Evolutionary conservation across 768 basidiomycete genomes (phyloP).

Genomic region (Russula dissimulans): DNA sequence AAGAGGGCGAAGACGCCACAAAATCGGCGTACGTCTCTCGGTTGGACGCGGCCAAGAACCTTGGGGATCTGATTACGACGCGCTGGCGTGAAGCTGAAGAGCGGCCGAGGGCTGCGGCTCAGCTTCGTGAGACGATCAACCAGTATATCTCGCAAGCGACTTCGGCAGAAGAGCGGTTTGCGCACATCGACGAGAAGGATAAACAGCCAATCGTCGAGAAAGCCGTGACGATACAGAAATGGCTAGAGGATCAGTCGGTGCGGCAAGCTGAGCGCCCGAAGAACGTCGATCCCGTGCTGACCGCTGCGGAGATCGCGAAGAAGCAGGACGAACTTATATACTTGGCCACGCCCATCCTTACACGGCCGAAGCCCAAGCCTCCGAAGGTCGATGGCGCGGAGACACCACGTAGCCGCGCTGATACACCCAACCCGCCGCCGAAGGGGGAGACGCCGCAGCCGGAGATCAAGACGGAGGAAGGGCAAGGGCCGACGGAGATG

Average conservation of each 20-base stretch:
- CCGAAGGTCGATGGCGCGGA: slow-evolving; percentile 57
- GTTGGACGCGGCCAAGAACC: slow-evolving; percentile 71
- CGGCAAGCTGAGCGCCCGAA: slow-evolving; percentile 84
- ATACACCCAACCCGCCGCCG: slow-evolving; percentile 41
- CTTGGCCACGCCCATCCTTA: slow-evolving; percentile 83
- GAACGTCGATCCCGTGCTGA: slow-evolving; percentile 81
- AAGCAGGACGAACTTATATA: slow-evolving; percentile 89
- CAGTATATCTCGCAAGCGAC: slow-evolving; percentile 77
- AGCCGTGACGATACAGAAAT: slow-evolving; percentile 83
- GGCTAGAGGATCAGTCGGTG: slow-evolving; percentile 89
- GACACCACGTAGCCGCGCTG: slow-evolving; percentile 59
- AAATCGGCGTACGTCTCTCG: slow-evolving; percentile 90
- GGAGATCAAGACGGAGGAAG: slow-evolving; percentile 31
- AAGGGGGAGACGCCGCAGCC: slow-evolving; percentile 27
- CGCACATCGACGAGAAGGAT: slow-evolving; percentile 87
- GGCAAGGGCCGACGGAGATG: slow-evolving; percentile 57
- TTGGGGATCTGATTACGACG: slow-evolving; percentile 80
- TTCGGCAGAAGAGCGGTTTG: slow-evolving; percentile 72
- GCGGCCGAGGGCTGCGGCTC: slow-evolving; percentile 58
- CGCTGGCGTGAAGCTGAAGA: slow-evolving; percentile 81
- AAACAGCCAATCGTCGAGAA: slow-evolving; percentile 82
- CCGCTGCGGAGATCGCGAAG: slow-evolving; percentile 74
- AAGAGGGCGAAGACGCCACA: slow-evolving; percentile 90
- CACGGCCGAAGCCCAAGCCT: slow-evolving; percentile 86
- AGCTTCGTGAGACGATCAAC: slow-evolving; percentile 84